Conservation (phyloP, 495 filamentous ascomycete species). For the Talaromyces liani region DNA sequence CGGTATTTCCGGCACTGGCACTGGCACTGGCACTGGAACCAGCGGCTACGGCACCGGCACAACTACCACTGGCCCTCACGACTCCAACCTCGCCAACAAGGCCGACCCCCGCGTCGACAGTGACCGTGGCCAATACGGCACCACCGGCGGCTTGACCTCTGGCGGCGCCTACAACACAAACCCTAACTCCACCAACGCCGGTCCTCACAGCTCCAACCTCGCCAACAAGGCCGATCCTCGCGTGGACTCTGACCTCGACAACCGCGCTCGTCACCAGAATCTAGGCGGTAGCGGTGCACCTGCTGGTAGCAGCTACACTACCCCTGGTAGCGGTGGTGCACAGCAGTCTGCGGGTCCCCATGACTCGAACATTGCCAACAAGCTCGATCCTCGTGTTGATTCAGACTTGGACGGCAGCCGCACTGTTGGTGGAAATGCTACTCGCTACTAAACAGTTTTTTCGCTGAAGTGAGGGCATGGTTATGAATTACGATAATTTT, state of each 20-base stretch:
- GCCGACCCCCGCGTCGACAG: slow-evolving; percentile 46
- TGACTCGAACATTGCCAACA: slow-evolving; percentile 35
- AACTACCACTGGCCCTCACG: slow-evolving; percentile 25
- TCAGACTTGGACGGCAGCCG: slow-evolving; percentile 19
- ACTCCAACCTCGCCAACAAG: slow-evolving; percentile 33
- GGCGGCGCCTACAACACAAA: slow-evolving; percentile 1
- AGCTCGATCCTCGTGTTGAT: slow-evolving; percentile 44
- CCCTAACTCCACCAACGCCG: slow-evolving; percentile 15
- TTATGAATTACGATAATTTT: not conserved
- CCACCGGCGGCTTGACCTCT: slow-evolving; percentile 5
- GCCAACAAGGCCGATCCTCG: slow-evolving; percentile 45
- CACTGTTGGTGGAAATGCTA: slow-evolving; percentile 7
- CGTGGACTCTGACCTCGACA: slow-evolving; percentile 42
- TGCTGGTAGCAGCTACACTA: slow-evolving; percentile 29
- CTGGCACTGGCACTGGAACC: not conserved
- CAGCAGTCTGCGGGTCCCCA: slow-evolving; percentile 34
- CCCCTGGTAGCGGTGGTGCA: slow-evolving; percentile 13
- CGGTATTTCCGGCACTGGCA: slow-evolving; percentile 1
- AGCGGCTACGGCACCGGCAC: slow-evolving; percentile 3
- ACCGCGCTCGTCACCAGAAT: slow-evolving; percentile 21
- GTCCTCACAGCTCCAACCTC: slow-evolving; percentile 27
- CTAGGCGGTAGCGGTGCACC: slow-evolving; percentile 19
- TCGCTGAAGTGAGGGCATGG: not conserved
- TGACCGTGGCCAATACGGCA: slow-evolving; percentile 17
- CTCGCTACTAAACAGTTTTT: not conserved